These are phyloP conservation scores for Corynascus novoguineensis DNA, from an alignment of 495 filamentous ascomycete species.

Conservation along the genomic window DNA sequence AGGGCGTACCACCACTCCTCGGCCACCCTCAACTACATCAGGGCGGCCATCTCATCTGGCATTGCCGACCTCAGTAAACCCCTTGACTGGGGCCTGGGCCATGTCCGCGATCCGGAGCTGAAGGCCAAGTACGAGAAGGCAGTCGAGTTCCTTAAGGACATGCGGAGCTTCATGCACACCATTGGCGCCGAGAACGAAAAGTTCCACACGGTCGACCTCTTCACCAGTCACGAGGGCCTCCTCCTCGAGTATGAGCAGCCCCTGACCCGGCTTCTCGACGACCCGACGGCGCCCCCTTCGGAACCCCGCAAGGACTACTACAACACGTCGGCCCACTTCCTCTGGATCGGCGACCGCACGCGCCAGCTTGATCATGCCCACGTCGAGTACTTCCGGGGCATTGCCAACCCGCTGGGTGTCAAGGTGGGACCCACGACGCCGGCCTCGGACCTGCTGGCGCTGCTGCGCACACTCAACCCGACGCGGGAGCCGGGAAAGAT, in stretches of 20 bases:
- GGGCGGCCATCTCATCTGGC: conserved; percentile 75
- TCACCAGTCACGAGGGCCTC: conserved; percentile 90
- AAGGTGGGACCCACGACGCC: conserved; percentile 88
- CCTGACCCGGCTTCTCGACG: conserved; percentile 68
- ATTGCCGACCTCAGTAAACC: conserved; percentile 92
- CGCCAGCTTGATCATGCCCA: conserved; percentile 87
- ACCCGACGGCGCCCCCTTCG: conserved; percentile 43
- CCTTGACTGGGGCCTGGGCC: conserved; percentile 91
- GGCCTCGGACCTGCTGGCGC: conserved; percentile 60
- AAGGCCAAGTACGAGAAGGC: conserved; percentile 79
- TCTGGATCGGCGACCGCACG: conserved; percentile 97
- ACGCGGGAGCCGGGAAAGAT: conserved; percentile 77
- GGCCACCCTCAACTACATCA: conserved; percentile 86
- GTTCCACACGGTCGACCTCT: conserved; percentile 91
- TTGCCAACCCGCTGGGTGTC: conserved; percentile 91
- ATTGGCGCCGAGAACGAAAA: conserved; percentile 86
- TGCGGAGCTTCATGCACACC: conserved; percentile 90
- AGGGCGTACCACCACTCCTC: conserved; percentile 94
- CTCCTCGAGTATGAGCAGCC: conserved; percentile 91
- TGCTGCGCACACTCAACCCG: conserved; percentile 84
- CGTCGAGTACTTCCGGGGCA: conserved; percentile 94
- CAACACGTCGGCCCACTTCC: conserved; percentile 91
- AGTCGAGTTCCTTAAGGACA: conserved; percentile 80
- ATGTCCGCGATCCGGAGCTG: conserved; percentile 76
- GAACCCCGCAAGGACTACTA: conserved; percentile 53